Base-by-base conservation (phyloP, 2,329 filamentous ascomycete species). In the Neonectria ditissima region DNA sequence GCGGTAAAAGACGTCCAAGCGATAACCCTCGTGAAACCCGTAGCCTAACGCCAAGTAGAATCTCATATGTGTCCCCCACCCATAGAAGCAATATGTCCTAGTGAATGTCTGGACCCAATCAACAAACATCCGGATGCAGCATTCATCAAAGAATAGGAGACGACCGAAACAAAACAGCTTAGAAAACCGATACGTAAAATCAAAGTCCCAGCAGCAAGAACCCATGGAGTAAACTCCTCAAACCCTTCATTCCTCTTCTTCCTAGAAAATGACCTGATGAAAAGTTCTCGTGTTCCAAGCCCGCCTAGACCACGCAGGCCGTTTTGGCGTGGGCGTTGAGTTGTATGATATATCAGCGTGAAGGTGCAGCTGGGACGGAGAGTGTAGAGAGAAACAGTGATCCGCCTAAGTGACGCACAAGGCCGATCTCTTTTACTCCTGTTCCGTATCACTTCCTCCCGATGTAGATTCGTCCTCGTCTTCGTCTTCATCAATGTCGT, bases 391-490 rank as follows among this genome's bases (percentile, higher is more conserved):
- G 18, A n/a, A 28, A 5, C 24, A 34, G 37, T n/a, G 47, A 26
- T 39, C 18, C 20, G 47, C 10, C n/a, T 18, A 50, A 13, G 10
- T 20, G n/a, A 7, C 9, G 26, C 20, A 20, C 14, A 18, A 47
- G 48, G 13, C 14, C 7, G 32, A 26, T 53, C 8, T 16, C 47
- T 14, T 7, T 58, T 41, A 66, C 63, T 71, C 70, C 63, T 75
- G 71, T 56, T 75, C 75, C 28, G 75, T 75, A 24, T 75, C 74
- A 47, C 70, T 74, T 44, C 72, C 72, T 47, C 71, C 71, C 32
- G 65, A 66, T 14, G 69, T 64, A 37, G 61, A 52, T 7, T 65
- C 59, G 10, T 65, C 51, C 26, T 68, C 62, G 22, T 68, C 63
- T 62, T 77, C 72, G 10, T 41, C 39, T 41, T 41, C 39, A 41